Evolutionary conservation across 2,329 filamentous ascomycete species (phyloP).

Genomic region (Purpureocillium lavendulum): DNA sequence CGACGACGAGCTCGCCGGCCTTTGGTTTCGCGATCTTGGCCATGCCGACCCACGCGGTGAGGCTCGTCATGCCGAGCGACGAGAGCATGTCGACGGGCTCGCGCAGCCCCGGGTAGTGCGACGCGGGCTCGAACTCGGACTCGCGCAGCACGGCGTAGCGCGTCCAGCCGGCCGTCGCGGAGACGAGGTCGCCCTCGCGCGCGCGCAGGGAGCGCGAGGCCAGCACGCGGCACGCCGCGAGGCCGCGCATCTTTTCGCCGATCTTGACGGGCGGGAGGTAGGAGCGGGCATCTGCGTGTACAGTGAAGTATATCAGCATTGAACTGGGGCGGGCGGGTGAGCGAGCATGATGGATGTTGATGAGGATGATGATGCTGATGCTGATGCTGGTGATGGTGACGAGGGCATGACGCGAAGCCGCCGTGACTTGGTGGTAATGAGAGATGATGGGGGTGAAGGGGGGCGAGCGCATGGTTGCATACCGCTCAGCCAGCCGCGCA

Average conservation of each 20-base stretch:
- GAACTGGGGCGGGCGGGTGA: not conserved
- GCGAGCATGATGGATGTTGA: too few species aligned
- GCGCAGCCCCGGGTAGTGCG: constrained; percentile 30
- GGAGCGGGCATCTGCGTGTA: constrained; percentile 33
- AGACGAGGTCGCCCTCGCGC: constrained; percentile 49
- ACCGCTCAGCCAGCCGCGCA: constrained; percentile 64
- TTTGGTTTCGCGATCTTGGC: constrained; percentile 59
- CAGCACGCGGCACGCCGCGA: constrained; percentile 51
- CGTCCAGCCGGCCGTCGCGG: constrained; percentile 52
- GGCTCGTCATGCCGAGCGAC: constrained; percentile 55
- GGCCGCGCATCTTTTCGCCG: constrained; percentile 60
- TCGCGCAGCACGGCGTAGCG: constrained; percentile 53
- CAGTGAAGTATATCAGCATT: not conserved
- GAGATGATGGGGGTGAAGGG: not conserved
- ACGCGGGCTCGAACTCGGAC: constrained; percentile 35
- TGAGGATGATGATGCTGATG: too few species aligned
- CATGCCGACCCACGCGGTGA: constrained; percentile 73
- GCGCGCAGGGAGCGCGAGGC: constrained; percentile 48
- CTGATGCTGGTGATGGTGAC: too few species aligned
- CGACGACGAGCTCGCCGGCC: constrained; percentile 65
- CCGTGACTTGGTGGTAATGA: too few species aligned
- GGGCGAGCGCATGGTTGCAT: constrained; percentile 6
- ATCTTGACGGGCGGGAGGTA: constrained; percentile 63
- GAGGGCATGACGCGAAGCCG: too few species aligned
- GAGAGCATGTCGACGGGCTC: constrained; percentile 52